Evolutionary conservation across 2,329 filamentous ascomycete species (phyloP), one percentile per base, ranked within the genome.

Genomic region (Pezicula neosporulosa): DNA sequence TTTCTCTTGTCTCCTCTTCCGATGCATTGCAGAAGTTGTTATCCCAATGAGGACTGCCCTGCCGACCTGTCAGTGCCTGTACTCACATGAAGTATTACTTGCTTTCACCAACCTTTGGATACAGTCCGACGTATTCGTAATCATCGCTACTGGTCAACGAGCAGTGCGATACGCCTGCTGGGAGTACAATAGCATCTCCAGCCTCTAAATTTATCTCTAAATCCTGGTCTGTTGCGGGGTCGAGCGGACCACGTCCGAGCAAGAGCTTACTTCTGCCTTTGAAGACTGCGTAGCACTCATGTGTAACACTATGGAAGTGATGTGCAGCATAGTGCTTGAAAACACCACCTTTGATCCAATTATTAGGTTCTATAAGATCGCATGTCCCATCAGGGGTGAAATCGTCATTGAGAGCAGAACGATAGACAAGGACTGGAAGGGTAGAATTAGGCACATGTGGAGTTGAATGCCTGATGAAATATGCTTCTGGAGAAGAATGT

Each of bases 271-370:
- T 65, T 18, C 56, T 56, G 15, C 64, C 66, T 38, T 55, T 61
- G 43, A 65, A 61, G 9, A 66, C 56, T 18, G 66, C 67, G 52
- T 70, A 70, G 51, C 66, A 70, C 56, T 70, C 67, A 56, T 70
- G 67, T 3, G 66, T 66, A 19, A 70, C 68, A 21, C 63, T 64
- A 55, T 70, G 68, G 50, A 68, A 70, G 37, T 60, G 57, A 49
- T 60, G 57, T 13, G 53, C 49, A 9, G 47, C 19, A 30, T 55
- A 54, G 44, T 60, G 57, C 21, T 56, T 60, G 50, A 61, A 61
- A 8, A 61, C 53, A 16, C 59, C 54, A 6, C 54, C 57, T 49
- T 68, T 68, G 41, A 66, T 56, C 67, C 68, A 70, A 19, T 60
- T 56, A 51, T 70, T 63, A 15, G 49, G 54, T 52, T 69, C 64